Evolutionary conservation across 768 basidiomycete species (phyloP), one percentile per base, ranked within the genome.

Genomic region (Lepiota brunneoincarnata): DNA sequence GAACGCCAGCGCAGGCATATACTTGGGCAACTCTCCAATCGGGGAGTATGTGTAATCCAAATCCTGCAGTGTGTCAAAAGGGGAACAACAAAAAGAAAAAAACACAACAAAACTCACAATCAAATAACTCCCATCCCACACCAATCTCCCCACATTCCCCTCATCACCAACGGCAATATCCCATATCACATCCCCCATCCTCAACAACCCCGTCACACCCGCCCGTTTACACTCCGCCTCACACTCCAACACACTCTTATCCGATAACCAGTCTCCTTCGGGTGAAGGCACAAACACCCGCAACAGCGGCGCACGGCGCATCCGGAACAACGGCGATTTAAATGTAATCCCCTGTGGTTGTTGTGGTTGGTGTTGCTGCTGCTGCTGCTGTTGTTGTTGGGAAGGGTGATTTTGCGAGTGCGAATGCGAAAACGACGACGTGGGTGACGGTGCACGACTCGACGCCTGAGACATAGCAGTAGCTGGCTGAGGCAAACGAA

Each of bases 51-150:
- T 83, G 66, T 91, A 91, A 66, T 93, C 91, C 51, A 93, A 75
- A 69, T 93, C 91, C 91, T 93, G 62, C 42, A 53, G 11, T 18
- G 48, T 56, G 34, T 53, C 38, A 62, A 59, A 52, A 55, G 51
- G 35, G 26, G 20, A n/a, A n/a, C n/a, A n/a, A 21, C 44, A 28
- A 34, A 20, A 40, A 34, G 36, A 15, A 59, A 36, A 31, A 37
- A 48, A 42, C 43, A 49, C 57, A 51, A 55, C 53, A 54, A 59
- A 24, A 75, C 89, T 63, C 64, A 93, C 91, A 61, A 93, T 83
- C 6, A 93, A 76, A 70, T 91, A 93, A 56, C 81, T 83, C n/a
- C 91, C 91, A 64, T 93, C 92, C 91, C 91, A 93, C 7, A 92
- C 75, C 67, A 93, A 64, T 58, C 88, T 72, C n/a, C 91, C 91